phyloP scores from a whole-genome alignment of 148 eudicot species.

The Gaultheria prostrata region DNA sequence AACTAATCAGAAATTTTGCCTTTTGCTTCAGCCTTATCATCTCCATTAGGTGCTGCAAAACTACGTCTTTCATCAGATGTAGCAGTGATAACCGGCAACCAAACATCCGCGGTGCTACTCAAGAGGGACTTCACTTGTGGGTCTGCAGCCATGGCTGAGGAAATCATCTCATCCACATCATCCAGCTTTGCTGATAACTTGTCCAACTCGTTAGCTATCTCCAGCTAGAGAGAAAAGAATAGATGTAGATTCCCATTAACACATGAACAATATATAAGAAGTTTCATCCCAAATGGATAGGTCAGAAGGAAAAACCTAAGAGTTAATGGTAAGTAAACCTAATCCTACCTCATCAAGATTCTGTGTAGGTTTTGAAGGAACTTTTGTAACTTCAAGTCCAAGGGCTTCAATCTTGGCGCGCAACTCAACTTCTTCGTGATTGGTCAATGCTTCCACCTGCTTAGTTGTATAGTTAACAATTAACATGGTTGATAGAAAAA shows the following conservation, averaged over 20 bases:
- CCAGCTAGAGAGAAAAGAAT: conserved; percentile 32
- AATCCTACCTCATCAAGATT: conserved; percentile 60
- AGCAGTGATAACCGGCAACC: conserved; percentile 97
- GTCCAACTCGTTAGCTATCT: conserved; percentile 75
- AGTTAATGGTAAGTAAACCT: background rate
- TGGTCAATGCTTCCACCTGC: conserved; percentile 80
- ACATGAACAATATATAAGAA: background rate
- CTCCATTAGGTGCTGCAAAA: conserved; percentile 43
- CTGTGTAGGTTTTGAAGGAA: conserved; percentile 55
- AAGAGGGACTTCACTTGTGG: conserved; percentile 68
- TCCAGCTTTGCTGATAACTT: conserved; percentile 74
- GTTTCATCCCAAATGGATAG: background rate
- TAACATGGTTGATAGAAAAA: background rate
- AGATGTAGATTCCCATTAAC: background rate
- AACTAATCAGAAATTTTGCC: conserved; percentile 27
- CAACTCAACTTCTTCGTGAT: conserved; percentile 84
- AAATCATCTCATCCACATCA: conserved; percentile 79
- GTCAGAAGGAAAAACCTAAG: background rate
- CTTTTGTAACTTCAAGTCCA: conserved; percentile 73
- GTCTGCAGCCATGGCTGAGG: conserved; percentile 72
- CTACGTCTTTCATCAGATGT: conserved; percentile 74
- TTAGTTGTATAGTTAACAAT: conserved; percentile 14
- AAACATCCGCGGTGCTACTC: conserved; percentile 89
- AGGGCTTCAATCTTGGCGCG: conserved; percentile 84
- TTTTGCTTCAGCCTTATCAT: conserved; percentile 26